These are phyloP conservation scores for Nicotiana benthamiana DNA, from an alignment of 257 asterid species.

Conservation along the genomic window DNA sequence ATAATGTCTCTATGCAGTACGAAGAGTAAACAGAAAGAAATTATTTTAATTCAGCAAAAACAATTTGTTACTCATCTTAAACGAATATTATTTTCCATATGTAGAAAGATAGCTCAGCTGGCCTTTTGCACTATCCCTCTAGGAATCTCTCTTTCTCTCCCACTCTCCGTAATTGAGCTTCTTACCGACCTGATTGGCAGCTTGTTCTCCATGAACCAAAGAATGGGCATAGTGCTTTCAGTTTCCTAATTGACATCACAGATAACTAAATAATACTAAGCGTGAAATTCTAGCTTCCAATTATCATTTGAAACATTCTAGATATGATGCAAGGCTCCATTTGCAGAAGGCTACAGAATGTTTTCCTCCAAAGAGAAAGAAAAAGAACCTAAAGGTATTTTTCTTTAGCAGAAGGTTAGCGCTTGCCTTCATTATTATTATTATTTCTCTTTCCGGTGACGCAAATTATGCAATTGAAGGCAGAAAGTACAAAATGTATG, in stretches of 20 bases:
- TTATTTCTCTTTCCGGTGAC: not conserved
- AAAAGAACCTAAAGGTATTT: not conserved
- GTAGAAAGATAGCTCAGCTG: not conserved
- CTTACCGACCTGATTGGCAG: not conserved
- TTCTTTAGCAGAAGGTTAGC: not conserved
- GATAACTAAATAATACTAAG: not conserved
- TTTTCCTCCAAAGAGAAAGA: not conserved
- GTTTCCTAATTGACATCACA: not conserved
- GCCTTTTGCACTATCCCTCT: not conserved
- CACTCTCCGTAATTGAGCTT: not conserved
- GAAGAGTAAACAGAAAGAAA: not conserved
- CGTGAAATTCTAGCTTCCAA: not conserved
- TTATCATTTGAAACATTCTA: not conserved
- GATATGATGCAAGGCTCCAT: not conserved
- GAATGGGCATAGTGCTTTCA: not conserved
- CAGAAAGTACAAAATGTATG: not conserved
- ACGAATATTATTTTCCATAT: not conserved
- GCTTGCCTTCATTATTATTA: not conserved
- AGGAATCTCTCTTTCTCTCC: not conserved
- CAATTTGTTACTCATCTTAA: not conserved
- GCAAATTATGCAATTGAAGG: not conserved
- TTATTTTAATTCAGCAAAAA: not conserved
- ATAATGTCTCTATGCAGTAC: not conserved
- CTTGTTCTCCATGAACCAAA: not conserved
- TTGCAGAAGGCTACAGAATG: not conserved